Conservation (phyloP, 2,329 filamentous ascomycete genomes). For the Colletotrichum sojae region DNA sequence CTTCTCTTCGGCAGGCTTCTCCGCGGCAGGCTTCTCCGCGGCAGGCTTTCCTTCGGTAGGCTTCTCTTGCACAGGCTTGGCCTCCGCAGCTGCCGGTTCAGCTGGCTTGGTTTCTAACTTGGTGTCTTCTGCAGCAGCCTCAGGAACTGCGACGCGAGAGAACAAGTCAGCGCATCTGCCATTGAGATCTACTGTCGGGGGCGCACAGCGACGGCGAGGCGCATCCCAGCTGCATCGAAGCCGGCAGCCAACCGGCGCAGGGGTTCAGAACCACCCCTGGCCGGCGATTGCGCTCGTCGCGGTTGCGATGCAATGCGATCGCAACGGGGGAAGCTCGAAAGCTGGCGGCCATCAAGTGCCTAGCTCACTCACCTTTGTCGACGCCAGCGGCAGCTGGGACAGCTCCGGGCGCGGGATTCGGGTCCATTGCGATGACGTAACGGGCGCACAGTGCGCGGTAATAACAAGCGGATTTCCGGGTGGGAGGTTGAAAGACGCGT, state of each 20-base stretch:
- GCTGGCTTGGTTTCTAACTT: constrained; percentile 15
- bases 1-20: constrained; percentile 13
- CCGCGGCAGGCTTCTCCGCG: not conserved
- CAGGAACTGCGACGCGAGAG: constrained; percentile 3
- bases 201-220: not conserved
- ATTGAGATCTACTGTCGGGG: not conserved
- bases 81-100: constrained; percentile 18
- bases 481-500: not conserved
- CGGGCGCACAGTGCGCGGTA: constrained; percentile 33
- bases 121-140: constrained; percentile 11
- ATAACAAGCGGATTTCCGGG: not conserved
- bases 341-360: not conserved
- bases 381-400: constrained; percentile 43
- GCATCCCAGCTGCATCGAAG: not conserved
- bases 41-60: constrained; percentile 12
- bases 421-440: constrained; percentile 55
- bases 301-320: constrained; percentile 21
- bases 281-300: too few relatives aligned
- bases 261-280: not conserved
- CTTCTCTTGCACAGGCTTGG: constrained; percentile 23
- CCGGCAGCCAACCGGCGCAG: not conserved
- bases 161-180: constrained; percentile 27
- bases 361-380: constrained; percentile 48
- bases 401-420: constrained; percentile 42
- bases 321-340: constrained; percentile 5